A percentile compares a stretch with the other conserved stretches of the same genome.
Conservation (phyloP, 345 rosid genomes). For the Alliaria petiolata region DNA sequence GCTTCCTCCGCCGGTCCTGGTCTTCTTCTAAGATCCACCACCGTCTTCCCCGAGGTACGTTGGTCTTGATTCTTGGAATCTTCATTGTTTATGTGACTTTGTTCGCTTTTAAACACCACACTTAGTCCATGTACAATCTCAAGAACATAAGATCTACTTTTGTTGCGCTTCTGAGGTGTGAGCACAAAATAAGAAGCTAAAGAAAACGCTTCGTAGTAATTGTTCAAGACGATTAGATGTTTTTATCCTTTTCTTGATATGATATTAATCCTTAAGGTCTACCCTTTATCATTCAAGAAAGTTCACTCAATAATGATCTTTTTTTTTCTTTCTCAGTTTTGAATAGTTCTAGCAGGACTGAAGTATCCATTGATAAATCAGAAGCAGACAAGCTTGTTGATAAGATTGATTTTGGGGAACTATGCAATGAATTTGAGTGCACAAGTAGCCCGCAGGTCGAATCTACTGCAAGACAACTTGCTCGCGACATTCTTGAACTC, state of each 20-base stretch:
- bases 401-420: conserved; percentile 77
- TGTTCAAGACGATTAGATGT: too few relatives aligned
- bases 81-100: too few relatives aligned
- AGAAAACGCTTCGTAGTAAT: too few relatives aligned
- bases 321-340: conserved; percentile 31
- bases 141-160: background rate
- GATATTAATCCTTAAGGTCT: too few relatives aligned
- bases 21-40: background rate
- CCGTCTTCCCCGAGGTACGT: conserved; percentile 22
- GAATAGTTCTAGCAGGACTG: conserved; percentile 44
- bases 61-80: background rate
- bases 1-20: conserved; percentile 6
- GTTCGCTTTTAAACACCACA: background rate
- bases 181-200: too few relatives aligned
- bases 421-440: conserved; percentile 92
- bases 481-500: conserved; percentile 71
- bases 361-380: conserved; percentile 34
- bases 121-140: background rate
- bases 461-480: conserved; percentile 83
- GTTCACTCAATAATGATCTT: too few relatives aligned
- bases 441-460: conserved; percentile 86
- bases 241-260: too few relatives aligned
- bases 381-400: conserved; percentile 74
- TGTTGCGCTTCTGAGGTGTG: conserved; percentile 13
- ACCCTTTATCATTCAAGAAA: too few relatives aligned